Evolutionary conservation across 768 basidiomycete species (phyloP), one percentile per base, ranked within the genome.

Genomic region (Phanerochaete sordida): DNA sequence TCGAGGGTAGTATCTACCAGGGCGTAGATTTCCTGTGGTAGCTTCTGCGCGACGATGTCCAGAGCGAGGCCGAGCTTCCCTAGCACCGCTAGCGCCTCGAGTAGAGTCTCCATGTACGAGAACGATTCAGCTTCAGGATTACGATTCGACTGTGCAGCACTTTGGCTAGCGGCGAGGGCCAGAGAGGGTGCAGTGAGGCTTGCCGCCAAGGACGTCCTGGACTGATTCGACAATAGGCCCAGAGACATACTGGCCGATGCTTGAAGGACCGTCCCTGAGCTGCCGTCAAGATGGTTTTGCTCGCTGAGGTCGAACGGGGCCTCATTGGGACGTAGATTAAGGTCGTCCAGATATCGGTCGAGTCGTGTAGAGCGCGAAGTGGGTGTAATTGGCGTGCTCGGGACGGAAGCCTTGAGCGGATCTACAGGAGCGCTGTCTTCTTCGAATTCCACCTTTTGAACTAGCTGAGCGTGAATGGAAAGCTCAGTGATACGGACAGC

Each of bases 71-170:
- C 93, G 2, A 98, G 80, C 69, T 91, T 91, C 7, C 95, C 96
- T 15, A 99, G 78, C 1, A 94, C 88, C 15, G 94, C 89, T 13
- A 98, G 78, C n/a, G 95, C 90, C 72, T 98, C 97, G 8, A 98
- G 77, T 6, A 98, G 79, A 1, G 85, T 90, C 75, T 98, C 97
- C 64, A 98, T 88, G 68, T 98, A 98, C 3, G 85, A 74, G 73
- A 97, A 99, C 0, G 93, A 94, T 70, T 99, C 93, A 11, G 85
- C 81, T 75, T 99, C 97, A 3, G 95, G 94, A 67, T 95, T 95
- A 46, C 64, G 70, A 56, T 64, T 65, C 24, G 70, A 67, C 5
- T 63, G 66, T 24, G 33, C 35, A 44, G 12, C 61, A 45, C 9
- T 51, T 3, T 51, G 50, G n/a, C 50, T 51, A 16, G 27, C 46